Evolutionary conservation across 768 basidiomycete genomes (phyloP).

Genomic region (Lanmaoa rubissima): DNA sequence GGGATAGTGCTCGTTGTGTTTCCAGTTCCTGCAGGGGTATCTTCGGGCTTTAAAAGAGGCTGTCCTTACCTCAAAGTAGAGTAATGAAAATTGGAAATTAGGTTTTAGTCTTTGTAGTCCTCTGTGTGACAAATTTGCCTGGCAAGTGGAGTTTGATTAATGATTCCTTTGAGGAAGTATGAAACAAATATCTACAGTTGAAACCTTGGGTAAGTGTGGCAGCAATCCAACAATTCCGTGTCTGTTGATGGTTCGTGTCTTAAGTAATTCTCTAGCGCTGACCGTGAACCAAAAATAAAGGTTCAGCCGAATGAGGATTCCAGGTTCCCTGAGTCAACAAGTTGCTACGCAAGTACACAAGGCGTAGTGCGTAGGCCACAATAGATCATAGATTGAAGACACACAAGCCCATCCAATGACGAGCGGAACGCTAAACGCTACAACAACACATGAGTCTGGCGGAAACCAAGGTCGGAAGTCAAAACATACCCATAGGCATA

Average conservation of each 20-base stretch:
- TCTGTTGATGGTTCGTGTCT: background rate
- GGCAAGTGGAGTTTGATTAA: too few relatives aligned
- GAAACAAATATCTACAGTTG: too few relatives aligned
- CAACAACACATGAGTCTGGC: slow-evolving; percentile 9
- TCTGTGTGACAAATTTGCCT: too few relatives aligned
- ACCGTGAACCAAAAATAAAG: background rate
- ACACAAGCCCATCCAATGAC: background rate
- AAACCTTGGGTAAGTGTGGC: background rate
- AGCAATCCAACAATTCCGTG: background rate
- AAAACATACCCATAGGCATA: slow-evolving; percentile 76
- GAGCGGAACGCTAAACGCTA: slow-evolving; percentile 21
- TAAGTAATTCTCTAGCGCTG: background rate
- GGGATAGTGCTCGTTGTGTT: background rate
- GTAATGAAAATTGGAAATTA: too few relatives aligned
- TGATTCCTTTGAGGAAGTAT: too few relatives aligned
- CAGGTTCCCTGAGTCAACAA: background rate
- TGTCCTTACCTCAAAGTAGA: background rate
- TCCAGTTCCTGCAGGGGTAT: background rate
- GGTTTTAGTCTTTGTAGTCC: too few relatives aligned
- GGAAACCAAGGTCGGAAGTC: background rate
- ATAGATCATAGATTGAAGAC: background rate
- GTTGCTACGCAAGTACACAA: background rate
- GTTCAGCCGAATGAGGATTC: too few relatives aligned
- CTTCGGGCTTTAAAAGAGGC: too few relatives aligned
- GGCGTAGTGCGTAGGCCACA: background rate